Conservation (phyloP, 257 asterid species). For the Solanum bukasovii region DNA sequence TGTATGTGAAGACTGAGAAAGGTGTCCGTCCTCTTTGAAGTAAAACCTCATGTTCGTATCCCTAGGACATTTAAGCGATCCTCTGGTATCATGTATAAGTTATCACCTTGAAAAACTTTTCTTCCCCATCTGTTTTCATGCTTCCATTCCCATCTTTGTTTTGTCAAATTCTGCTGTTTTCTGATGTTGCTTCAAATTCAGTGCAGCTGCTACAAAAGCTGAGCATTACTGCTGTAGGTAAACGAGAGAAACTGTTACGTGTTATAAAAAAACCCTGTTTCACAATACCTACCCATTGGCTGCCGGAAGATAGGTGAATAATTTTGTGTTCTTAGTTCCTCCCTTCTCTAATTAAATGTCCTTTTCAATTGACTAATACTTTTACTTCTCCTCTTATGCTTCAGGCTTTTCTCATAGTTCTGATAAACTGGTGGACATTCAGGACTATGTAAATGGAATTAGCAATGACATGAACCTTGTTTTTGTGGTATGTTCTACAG, state of each 20-base stretch:
- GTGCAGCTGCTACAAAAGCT: conserved; percentile 77
- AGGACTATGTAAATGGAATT: conserved; percentile 47
- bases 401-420: conserved; percentile 91
- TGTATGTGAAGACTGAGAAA: conserved; percentile 68
- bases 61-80: conserved; percentile 78
- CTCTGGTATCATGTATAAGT: conserved; percentile 81
- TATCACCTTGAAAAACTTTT: neutral
- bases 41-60: conserved; percentile 77
- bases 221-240: conserved; percentile 52
- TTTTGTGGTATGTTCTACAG: conserved; percentile 54
- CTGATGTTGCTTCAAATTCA: conserved; percentile 14
- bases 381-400: neutral
- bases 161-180: neutral
- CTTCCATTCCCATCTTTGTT: neutral
- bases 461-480: conserved; percentile 48
- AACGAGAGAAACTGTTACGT: conserved; percentile 64
- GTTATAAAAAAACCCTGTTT: conserved; percentile 64
- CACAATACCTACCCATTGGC: conserved; percentile 61
- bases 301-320: conserved; percentile 63
- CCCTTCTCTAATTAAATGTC: neutral
- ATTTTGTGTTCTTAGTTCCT: neutral
- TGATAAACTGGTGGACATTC: conserved; percentile 56
- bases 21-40: conserved; percentile 68
- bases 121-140: neutral
- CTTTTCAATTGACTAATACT: neutral